Evolutionary conservation across 306 rosid species (phyloP).

Genomic region (Cicer judaicum): DNA sequence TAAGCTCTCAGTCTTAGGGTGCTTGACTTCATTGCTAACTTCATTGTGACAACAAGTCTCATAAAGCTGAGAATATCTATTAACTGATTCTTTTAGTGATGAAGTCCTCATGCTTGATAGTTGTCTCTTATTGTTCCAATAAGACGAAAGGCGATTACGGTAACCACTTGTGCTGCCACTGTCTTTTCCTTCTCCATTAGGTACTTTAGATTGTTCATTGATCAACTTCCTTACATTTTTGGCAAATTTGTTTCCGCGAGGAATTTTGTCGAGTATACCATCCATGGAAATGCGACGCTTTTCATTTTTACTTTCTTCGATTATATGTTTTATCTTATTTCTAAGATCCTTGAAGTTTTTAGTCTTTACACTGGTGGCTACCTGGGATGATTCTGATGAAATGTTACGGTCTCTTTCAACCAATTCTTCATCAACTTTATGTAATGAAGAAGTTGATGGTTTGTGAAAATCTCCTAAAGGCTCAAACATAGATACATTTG

Average conservation of each 20-base stretch:
- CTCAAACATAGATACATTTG: neutral
- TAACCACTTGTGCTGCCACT: slow-evolving; percentile 32
- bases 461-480: neutral
- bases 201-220: slow-evolving; percentile 35
- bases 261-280: slow-evolving; percentile 70
- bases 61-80: slow-evolving; percentile 66
- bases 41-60: slow-evolving; percentile 58
- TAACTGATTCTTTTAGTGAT: slow-evolving; percentile 60
- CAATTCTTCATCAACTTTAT: slow-evolving; percentile 1
- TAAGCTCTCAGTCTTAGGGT: slow-evolving; percentile 46
- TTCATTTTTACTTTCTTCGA: slow-evolving; percentile 61
- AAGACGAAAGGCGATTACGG: slow-evolving; percentile 29
- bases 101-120: slow-evolving; percentile 55
- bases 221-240: slow-evolving; percentile 44
- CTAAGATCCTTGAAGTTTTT: slow-evolving; percentile 66
- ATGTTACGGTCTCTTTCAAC: slow-evolving; percentile 1
- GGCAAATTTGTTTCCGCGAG: slow-evolving; percentile 55
- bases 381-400: slow-evolving; percentile 32
- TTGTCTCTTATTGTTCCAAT: slow-evolving; percentile 42
- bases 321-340: slow-evolving; percentile 62
- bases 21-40: slow-evolving; percentile 45
- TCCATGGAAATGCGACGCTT: slow-evolving; percentile 71
- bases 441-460: slow-evolving; percentile 34
- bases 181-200: slow-evolving; percentile 47
- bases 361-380: slow-evolving; percentile 38